Base-by-base conservation (phyloP, 768 basidiomycete genomes). In the Boletus sp. region DNA sequence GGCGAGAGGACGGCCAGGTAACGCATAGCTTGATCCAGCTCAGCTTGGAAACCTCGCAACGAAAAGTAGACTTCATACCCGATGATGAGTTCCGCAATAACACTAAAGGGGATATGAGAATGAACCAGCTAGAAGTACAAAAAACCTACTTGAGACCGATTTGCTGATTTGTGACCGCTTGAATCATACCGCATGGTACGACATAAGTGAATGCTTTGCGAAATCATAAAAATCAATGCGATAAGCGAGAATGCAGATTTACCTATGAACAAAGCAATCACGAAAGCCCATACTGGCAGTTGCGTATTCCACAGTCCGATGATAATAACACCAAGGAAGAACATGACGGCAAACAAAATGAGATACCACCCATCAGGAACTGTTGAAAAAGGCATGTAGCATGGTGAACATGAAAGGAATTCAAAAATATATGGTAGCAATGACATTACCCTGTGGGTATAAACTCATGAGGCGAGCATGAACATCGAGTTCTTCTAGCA, bases 291-390 rank as follows among this genome's bases (percentile, higher is more conserved):
- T 53, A 90, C 80, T 4, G 90, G 90, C 76, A 91, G 81, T 51
- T 80, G 75, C 39, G 86, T 85, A 30, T 86, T 78, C 90, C 89
- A 91, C 33, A 83, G 75, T 68, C 85, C 83, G 58, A 91, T 88
- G n/a, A 80, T 76, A 53, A 91, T 69, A 36, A 90, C 71, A 52
- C 89, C 88, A 53, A 89, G 81, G 0, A 74, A 78, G 64, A 90
- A 90, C 83, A 87, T 87, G 59, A 85, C 79, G 80, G 52, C 17
- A 71, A 92, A 89, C 51, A 94, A 78, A 46, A 78, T 64, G 8
- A 76, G 68, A 68, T 92, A 93, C 92, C 92, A 94, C 90, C 89
- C 92, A 57, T 92, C 82, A 1, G 91, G 91, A 17, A 93, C 86
- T 71, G 87, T 33, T 10, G 10, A 40, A 9, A 48, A 42, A 30